Percentiles rank a stretch among this genome's conserved stretches.
Evolutionary conservation across 1,284 basidiomycete species (phyloP).

Genomic region (Ceratobasidium sp.): DNA sequence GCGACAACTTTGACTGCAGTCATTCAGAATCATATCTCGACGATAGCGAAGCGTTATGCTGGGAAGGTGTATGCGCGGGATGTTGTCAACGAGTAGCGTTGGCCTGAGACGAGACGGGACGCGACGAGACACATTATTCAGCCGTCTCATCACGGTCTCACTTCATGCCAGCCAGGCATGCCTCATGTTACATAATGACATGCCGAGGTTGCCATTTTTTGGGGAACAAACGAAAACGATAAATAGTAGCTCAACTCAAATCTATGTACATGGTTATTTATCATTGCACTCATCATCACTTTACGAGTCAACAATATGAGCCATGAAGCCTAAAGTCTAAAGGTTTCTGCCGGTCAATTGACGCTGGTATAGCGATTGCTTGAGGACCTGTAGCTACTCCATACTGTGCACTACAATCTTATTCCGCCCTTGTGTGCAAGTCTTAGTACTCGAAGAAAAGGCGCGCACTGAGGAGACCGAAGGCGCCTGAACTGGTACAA

Average conservation of each 20-base stretch:
- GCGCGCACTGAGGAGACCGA: slow-evolving; percentile 15
- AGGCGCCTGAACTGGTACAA: slow-evolving; percentile 18
- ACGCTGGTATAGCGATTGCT: background rate
- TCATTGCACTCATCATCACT: background rate
- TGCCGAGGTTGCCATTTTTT: too few species aligned
- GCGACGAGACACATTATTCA: too few species aligned
- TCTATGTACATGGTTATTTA: too few species aligned
- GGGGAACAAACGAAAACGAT: too few species aligned
- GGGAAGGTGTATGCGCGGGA: slow-evolving; percentile 56
- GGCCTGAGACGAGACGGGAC: background rate
- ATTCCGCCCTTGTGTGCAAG: background rate
- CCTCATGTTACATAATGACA: too few species aligned
- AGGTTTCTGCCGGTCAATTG: background rate
- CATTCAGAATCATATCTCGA: slow-evolving; percentile 32
- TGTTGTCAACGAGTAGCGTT: slow-evolving; percentile 56
- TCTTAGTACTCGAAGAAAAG: slow-evolving; percentile 32
- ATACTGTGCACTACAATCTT: background rate
- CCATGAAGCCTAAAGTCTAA: too few species aligned
- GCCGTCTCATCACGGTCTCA: too few species aligned
- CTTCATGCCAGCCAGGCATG: too few species aligned
- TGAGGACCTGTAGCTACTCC: background rate
- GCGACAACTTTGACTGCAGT: slow-evolving; percentile 23
- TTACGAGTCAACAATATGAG: background rate
- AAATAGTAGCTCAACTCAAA: too few species aligned
- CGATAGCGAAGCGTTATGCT: slow-evolving; percentile 13